phyloP scores from a whole-genome alignment of 352 stramenopile genomes.

The Phytopythium ostracodes region DNA sequence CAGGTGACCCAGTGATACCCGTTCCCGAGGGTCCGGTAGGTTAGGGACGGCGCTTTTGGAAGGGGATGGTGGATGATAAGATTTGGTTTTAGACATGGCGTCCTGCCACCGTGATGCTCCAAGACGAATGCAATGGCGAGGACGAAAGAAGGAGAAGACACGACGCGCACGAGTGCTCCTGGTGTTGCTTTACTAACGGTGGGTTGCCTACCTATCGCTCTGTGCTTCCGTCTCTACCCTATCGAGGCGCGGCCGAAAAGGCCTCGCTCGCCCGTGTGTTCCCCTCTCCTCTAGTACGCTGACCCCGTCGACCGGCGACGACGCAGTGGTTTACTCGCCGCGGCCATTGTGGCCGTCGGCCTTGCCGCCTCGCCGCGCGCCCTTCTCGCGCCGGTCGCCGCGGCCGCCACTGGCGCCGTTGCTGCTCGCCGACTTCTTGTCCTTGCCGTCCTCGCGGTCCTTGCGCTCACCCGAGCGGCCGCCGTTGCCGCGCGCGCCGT shows the following conservation, averaged over 20 bases:
- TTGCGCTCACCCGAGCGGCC: slow-evolving; percentile 43
- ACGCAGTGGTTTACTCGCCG: slow-evolving; percentile 8
- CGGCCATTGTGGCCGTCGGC: slow-evolving; percentile 44
- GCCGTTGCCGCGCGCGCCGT: slow-evolving; percentile 36
- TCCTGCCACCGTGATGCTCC: neutral
- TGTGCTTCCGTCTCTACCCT: neutral
- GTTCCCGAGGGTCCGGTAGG: neutral
- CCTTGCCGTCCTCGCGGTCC: slow-evolving; percentile 60
- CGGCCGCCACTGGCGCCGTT: slow-evolving; percentile 26
- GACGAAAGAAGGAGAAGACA: neutral
- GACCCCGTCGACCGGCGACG: too few relatives aligned
- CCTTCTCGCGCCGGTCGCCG: slow-evolving; percentile 59
- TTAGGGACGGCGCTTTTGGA: neutral
- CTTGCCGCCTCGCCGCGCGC: slow-evolving; percentile 60
- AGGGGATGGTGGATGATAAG: neutral
- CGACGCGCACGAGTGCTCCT: neutral
- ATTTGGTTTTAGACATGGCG: neutral
- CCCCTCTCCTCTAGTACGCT: slow-evolving; percentile 3
- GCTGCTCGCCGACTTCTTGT: slow-evolving; percentile 13
- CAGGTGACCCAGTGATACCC: slow-evolving; percentile 53
- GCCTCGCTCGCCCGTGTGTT: slow-evolving; percentile 8
- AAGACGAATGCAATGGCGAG: neutral
- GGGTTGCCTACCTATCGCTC: slow-evolving; percentile 8
- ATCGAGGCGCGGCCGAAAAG: neutral
- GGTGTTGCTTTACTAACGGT: slow-evolving; percentile 1